These are phyloP conservation scores for Neurospora sp. DNA, from an alignment of 495 filamentous ascomycete genomes.

Conservation along the genomic window DNA sequence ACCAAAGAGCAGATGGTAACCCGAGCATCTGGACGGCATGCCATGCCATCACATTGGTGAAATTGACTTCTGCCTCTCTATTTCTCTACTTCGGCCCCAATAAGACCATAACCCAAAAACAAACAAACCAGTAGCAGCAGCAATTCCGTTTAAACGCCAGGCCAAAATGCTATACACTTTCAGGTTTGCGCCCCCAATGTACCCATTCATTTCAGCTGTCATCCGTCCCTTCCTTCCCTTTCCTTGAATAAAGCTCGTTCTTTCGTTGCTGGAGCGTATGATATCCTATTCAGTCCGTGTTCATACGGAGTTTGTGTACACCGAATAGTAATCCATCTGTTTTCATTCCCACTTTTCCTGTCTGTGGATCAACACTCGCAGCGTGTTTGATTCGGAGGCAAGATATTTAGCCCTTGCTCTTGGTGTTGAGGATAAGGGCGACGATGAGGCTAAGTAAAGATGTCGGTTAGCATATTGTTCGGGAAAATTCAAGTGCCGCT, in stretches of 20 bases:
- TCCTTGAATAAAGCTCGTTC: neutral
- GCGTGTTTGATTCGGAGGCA: neutral
- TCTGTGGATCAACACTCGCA: neutral
- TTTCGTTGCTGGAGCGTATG: neutral
- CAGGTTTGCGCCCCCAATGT: neutral
- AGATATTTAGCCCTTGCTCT: conserved; percentile 38
- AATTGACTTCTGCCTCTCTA: neutral
- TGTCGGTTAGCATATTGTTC: neutral
- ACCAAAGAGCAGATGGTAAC: neutral
- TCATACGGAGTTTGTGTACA: neutral
- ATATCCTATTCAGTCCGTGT: neutral
- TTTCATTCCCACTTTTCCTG: neutral
- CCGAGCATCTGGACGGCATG: neutral
- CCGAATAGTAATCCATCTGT: neutral
- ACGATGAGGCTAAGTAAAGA: conserved; percentile 30
- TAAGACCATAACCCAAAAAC: neutral
- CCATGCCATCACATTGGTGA: neutral
- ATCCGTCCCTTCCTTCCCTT: neutral
- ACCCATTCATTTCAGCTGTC: neutral
- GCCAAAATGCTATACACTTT: conserved; percentile 17
- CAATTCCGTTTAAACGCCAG: conserved; percentile 20
- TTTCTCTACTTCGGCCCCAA: neutral
- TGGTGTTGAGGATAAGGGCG: conserved; percentile 43
- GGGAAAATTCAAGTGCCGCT: neutral
- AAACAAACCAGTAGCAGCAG: neutral